Evolutionary conservation across 164 flowering plant genomes (phyloP), one percentile per base, ranked within the genome.

Genomic region (Protea cynaroides): DNA sequence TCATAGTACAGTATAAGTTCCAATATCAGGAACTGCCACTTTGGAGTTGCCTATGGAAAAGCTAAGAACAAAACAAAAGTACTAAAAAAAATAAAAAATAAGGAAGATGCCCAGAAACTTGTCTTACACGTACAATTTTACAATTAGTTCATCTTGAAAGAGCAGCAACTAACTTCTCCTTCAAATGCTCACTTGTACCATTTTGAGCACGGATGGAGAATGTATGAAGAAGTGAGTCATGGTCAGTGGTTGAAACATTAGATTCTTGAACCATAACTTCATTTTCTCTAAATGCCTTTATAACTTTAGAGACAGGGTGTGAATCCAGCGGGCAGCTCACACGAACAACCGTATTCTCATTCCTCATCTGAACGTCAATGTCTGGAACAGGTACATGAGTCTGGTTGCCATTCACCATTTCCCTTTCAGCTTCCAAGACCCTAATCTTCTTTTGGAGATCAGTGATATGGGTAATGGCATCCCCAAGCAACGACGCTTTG

Each of bases 401-500:
- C 11, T 69, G 71, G 43, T 67, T 66, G 37, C 40, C 52, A 36
- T 66, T 65, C 22, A 52, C 61, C 51, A 79, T 67, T 25, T 78
- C 89, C 72, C 72, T 86, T 67, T 86, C 94, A 29, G 84, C 69
- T 72, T 90, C 97, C 74, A 86, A 49, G 12, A 80, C 73, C 74
- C 71, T 75, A 22, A 90, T 75, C 76, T 83, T 86, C 72, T 50
- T 75, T 71, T 88, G 90, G 24, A 90, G 83, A 65, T 90, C 97
- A 7, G 86, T 90, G 57, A 90, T 90, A 59, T 85, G 82, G 8
- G 89, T 72, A 55, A 90, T 86, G 65, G 97, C 94, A 78, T 90
- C 96, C 36, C 87, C 94, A 62, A 90, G 90, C 59, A 90, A 72
- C 0, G 96, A 90, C 14, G 96, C 96, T 66, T 89, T 87, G 67